Percentiles rank a stretch among this genome's conserved stretches.
These are phyloP conservation scores for Calonectria leucothoes DNA, from an alignment of 2,329 filamentous ascomycete species.

Conservation along the genomic window DNA sequence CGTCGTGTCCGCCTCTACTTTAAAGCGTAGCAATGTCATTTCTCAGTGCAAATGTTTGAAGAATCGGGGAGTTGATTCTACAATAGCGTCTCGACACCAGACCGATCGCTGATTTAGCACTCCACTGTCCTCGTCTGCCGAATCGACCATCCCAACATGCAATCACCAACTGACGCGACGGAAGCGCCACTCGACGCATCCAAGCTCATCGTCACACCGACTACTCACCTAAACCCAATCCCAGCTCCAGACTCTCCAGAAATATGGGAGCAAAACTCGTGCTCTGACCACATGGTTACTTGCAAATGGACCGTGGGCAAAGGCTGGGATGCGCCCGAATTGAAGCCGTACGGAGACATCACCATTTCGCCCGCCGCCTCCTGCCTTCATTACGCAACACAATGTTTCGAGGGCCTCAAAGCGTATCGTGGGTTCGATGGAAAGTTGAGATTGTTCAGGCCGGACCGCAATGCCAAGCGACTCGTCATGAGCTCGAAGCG, in stretches of 20 bases:
- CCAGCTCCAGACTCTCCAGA: not conserved
- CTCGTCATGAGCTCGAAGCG: conserved; percentile 12
- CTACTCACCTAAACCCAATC: not conserved
- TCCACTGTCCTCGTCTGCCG: not conserved
- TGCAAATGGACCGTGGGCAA: not conserved
- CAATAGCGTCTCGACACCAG: not conserved
- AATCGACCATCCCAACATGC: not conserved
- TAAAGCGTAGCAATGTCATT: not conserved
- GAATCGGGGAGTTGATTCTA: not conserved
- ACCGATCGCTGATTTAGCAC: no score
- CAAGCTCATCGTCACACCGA: not conserved
- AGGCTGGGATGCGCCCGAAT: conserved; percentile 15
- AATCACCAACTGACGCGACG: not conserved
- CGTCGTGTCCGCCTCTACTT: not conserved
- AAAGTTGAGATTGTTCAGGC: conserved; percentile 10
- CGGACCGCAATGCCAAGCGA: conserved; percentile 14
- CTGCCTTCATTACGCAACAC: conserved; percentile 21
- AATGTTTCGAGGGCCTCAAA: conserved; percentile 22
- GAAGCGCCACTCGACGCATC: conserved; percentile 16
- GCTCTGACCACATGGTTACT: conserved; percentile 13
- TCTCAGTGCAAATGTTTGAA: not conserved
- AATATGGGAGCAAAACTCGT: conserved; percentile 8
- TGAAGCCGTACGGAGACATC: conserved; percentile 13
- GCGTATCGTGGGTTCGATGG: conserved; percentile 15
- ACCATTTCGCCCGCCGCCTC: conserved; percentile 2